Conservation (phyloP, 2,329 filamentous ascomycete species). For the Alternaria ethzedia region DNA sequence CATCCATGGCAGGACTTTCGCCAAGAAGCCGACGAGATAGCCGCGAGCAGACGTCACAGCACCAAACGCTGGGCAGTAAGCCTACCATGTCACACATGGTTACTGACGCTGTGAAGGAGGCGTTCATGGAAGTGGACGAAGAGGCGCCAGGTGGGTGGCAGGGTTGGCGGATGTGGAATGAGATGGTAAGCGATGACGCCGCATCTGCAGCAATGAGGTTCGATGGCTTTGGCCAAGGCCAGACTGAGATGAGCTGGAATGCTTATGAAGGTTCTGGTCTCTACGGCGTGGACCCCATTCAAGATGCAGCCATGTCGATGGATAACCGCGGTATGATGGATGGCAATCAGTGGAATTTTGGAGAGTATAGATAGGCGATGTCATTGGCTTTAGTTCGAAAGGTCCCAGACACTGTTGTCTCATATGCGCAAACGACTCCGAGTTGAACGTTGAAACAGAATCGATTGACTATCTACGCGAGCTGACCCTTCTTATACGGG, state of each 20-base stretch:
- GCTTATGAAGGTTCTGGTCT: slow-evolving; percentile 3
- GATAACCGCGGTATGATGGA: slow-evolving; percentile 1
- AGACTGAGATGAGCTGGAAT: slow-evolving; percentile 16
- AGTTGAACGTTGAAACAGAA: neutral
- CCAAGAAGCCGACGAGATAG: neutral
- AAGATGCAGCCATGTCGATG: slow-evolving; percentile 12
- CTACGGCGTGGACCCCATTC: slow-evolving; percentile 12
- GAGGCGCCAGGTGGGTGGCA: slow-evolving; percentile 36
- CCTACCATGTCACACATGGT: slow-evolving; percentile 20
- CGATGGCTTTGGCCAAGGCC: slow-evolving; percentile 1
- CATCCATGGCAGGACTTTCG: neutral
- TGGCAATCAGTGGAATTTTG: slow-evolving; percentile 25
- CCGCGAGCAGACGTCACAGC: neutral
- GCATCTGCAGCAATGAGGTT: neutral
- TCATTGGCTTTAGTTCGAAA: neutral
- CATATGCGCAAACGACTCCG: neutral
- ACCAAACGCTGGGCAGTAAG: neutral
- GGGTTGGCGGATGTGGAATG: slow-evolving; percentile 37
- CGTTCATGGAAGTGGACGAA: slow-evolving; percentile 38
- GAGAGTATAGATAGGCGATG: slow-evolving; percentile 17
- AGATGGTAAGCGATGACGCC: slow-evolving; percentile 26
- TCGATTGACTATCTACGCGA: slow-evolving; percentile 25
- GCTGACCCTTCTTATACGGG: slow-evolving; percentile 55
- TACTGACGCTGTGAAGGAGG: slow-evolving; percentile 35
- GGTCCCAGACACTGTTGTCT: neutral